Percentiles rank a stretch among this genome's conserved stretches.
Conservation (phyloP, 2,329 filamentous ascomycete genomes). For the Chrysosporium queenslandicum region DNA sequence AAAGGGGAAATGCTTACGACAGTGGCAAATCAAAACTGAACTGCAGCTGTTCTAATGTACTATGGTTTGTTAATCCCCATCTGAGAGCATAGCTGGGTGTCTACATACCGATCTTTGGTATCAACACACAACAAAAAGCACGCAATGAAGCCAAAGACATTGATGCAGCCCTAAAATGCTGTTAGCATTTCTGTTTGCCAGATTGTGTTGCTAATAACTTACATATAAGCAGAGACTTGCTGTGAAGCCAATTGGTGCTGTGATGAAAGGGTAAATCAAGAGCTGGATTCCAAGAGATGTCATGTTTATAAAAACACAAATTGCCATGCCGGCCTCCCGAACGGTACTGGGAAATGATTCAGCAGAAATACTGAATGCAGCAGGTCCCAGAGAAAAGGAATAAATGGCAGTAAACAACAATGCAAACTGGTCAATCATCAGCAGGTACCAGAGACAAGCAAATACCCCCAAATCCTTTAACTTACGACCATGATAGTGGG, state of each 20-base stretch:
- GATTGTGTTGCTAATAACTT: background rate
- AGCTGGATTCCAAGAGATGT: conserved; percentile 12
- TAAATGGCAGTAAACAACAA: conserved; percentile 11
- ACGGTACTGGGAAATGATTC: conserved; percentile 12
- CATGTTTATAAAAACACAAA: conserved; percentile 12
- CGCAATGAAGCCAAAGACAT: conserved; percentile 8
- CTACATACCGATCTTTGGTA: conserved; percentile 9
- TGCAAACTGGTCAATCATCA: conserved; percentile 4
- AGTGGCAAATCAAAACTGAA: conserved; percentile 10
- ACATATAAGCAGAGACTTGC: conserved; percentile 10
- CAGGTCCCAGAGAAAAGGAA: conserved; percentile 9
- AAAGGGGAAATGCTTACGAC: conserved; percentile 1
- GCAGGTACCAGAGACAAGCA: background rate
- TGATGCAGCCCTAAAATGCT: conserved; percentile 1
- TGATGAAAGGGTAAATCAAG: conserved; percentile 9
- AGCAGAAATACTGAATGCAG: conserved; percentile 9
- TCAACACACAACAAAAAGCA: conserved; percentile 12
- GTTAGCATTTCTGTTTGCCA: background rate
- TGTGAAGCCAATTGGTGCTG: conserved; percentile 8
- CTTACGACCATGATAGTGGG: conserved; percentile 6
- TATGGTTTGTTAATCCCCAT: background rate
- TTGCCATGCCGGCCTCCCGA: conserved; percentile 10
- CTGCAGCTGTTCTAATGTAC: conserved; percentile 9
- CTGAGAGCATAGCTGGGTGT: background rate
- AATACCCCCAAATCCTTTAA: background rate